Percentiles rank a stretch among this genome's conserved stretches.
phyloP scores from a whole-genome alignment of 805 yeast species.

The Myxozyma kluyveri region DNA sequence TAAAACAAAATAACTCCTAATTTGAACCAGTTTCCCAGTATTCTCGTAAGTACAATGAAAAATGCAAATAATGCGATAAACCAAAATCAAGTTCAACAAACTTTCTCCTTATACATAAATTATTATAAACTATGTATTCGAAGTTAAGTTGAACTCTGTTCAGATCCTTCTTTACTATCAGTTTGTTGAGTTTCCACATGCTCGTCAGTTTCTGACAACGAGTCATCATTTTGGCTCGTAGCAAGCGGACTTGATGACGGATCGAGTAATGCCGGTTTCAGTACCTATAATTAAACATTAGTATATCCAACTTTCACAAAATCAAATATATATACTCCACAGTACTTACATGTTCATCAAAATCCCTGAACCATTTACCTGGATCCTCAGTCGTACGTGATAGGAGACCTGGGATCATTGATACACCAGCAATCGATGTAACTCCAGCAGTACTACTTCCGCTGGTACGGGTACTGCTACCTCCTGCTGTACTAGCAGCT shows the following conservation, averaged over 20 bases:
- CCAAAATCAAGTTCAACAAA: no score
- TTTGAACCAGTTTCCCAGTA: no score
- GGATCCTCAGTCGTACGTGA: constrained; percentile 54
- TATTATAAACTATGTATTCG: no score
- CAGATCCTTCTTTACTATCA: no score
- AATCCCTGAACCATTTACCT: constrained; percentile 86
- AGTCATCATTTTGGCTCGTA: no score
- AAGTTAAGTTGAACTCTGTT: no score
- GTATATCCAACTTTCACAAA: constrained; percentile 34
- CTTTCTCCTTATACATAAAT: no score
- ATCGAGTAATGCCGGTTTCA: constrained; percentile 27
- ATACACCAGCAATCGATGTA: constrained; percentile 14
- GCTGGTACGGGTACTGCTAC: constrained; percentile 1
- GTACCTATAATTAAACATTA: constrained; percentile 4
- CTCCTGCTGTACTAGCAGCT: constrained; percentile 1
- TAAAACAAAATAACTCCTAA: no score
- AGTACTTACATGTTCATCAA: constrained; percentile 90
- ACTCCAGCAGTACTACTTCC: constrained; percentile 5
- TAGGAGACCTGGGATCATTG: constrained; percentile 16
- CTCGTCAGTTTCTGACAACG: no score
- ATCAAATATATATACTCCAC: constrained; percentile 87
- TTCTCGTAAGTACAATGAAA: no score
- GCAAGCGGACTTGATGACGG: constrained; percentile 3
- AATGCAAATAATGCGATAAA: no score
- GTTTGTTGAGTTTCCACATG: no score